phyloP scores from a whole-genome alignment of 768 basidiomycete species.

The Agaricus subrufescens region DNA sequence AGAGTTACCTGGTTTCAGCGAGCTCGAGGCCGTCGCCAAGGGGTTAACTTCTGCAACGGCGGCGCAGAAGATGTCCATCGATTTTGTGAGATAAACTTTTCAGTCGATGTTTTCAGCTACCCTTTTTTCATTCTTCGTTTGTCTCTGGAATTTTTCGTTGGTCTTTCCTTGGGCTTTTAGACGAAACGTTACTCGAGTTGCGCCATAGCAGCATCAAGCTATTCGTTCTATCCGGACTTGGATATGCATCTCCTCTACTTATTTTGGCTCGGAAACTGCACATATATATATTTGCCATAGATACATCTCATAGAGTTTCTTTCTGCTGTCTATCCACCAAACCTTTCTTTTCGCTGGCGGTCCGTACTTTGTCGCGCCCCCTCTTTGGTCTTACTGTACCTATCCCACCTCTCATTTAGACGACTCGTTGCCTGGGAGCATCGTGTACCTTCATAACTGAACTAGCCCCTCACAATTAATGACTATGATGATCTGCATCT shows the following conservation, averaged over 20 bases:
- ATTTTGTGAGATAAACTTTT: slow-evolving; percentile 10
- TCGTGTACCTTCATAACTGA: no score
- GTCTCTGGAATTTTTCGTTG: background rate
- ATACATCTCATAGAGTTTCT: slow-evolving; percentile 5
- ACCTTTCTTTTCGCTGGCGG: background rate
- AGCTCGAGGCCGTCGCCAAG: slow-evolving; percentile 55
- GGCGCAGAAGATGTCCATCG: slow-evolving; percentile 18
- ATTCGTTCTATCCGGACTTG: background rate
- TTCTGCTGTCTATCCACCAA: background rate
- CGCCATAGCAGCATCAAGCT: background rate
- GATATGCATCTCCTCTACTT: background rate
- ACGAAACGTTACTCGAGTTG: background rate
- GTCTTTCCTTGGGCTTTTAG: slow-evolving; percentile 2
- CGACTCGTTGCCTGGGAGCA: background rate
- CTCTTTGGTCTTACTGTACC: background rate
- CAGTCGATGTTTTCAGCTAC: background rate
- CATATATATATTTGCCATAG: background rate
- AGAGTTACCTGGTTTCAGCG: slow-evolving; percentile 58
- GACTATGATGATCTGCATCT: no score
- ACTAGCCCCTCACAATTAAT: no score
- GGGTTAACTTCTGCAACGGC: slow-evolving; percentile 8
- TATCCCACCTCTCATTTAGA: background rate
- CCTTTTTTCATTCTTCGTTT: background rate
- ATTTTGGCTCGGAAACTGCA: slow-evolving; percentile 10
- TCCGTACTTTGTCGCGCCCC: background rate